Conservation (phyloP, 1,284 basidiomycete species). For the Coniophora puteana region DNA sequence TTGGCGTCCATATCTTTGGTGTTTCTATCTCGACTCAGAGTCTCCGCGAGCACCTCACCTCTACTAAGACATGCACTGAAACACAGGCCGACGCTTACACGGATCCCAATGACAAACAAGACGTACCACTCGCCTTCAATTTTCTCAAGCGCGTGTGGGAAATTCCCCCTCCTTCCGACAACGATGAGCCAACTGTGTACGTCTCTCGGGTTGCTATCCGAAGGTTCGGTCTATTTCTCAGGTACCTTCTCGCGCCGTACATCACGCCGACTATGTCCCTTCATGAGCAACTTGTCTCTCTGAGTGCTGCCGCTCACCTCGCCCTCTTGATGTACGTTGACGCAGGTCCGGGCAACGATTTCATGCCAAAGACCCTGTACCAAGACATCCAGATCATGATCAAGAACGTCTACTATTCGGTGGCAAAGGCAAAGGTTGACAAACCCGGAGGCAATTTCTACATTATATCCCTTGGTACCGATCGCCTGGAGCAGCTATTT, state of each 20-base stretch:
- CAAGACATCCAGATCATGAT: slow-evolving; percentile 20
- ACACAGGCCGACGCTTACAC: not conserved
- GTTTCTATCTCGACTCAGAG: slow-evolving; percentile 22
- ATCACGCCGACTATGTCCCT: slow-evolving; percentile 8
- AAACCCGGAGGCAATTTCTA: slow-evolving; percentile 18
- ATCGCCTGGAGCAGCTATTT: slow-evolving; percentile 18
- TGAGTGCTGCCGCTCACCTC: slow-evolving; percentile 15
- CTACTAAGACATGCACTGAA: not conserved
- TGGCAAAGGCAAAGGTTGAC: slow-evolving; percentile 20
- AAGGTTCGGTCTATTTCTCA: not conserved
- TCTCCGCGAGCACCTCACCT: slow-evolving; percentile 21
- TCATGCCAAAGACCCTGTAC: slow-evolving; percentile 12
- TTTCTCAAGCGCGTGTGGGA: slow-evolving; percentile 6
- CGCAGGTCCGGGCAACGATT: not conserved
- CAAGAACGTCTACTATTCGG: slow-evolving; percentile 18
- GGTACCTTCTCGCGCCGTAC: slow-evolving; percentile 11
- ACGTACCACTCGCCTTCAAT: slow-evolving; percentile 6
- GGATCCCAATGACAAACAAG: slow-evolving; percentile 11
- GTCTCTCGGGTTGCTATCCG: not conserved
- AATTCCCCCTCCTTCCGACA: slow-evolving; percentile 2
- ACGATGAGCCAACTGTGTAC: not conserved
- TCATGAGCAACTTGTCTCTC: slow-evolving; percentile 14
- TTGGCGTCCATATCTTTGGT: slow-evolving; percentile 21
- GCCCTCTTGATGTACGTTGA: slow-evolving; percentile 11
- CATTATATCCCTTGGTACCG: slow-evolving; percentile 20